Conservation (phyloP, 805 yeast species). For the Priceomyces carsonii region DNA sequence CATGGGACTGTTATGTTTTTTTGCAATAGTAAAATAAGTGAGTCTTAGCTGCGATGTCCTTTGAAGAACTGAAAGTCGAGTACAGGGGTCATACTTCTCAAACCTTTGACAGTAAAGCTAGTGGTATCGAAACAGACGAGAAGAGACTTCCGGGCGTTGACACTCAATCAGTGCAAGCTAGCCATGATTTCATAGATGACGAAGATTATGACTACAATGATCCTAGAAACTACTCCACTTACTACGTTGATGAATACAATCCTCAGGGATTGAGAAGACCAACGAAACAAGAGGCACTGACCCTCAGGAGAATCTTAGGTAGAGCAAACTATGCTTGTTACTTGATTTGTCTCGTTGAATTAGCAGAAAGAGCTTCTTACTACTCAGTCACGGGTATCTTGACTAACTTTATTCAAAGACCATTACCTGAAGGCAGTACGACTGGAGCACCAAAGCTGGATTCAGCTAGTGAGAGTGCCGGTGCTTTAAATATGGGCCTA, state of each 20-base stretch:
- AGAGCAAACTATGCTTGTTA: slow-evolving; percentile 50
- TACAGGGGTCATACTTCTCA: no score
- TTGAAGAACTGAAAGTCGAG: no score
- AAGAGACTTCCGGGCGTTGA: neutral
- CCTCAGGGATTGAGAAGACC: slow-evolving; percentile 40
- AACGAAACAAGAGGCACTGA: slow-evolving; percentile 23
- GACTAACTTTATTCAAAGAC: slow-evolving; percentile 51
- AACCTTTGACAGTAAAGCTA: no score
- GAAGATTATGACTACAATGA: slow-evolving; percentile 20
- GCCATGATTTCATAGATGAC: neutral
- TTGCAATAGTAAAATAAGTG: no score
- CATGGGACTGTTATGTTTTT: no score
- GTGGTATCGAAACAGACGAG: no score
- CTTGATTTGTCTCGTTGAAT: slow-evolving; percentile 51
- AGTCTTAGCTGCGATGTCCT: no score
- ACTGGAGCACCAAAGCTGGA: slow-evolving; percentile 42
- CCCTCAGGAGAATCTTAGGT: slow-evolving; percentile 42
- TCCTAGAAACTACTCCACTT: slow-evolving; percentile 20
- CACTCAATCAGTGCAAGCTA: neutral
- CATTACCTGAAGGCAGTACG: slow-evolving; percentile 49
- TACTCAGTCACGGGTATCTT: slow-evolving; percentile 47
- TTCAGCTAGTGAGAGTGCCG: slow-evolving; percentile 40
- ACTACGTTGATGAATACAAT: slow-evolving; percentile 32
- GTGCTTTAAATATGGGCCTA: slow-evolving; percentile 51
- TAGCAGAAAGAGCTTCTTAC: slow-evolving; percentile 58